These are phyloP conservation scores for Radiomyces spectabilis DNA, from an alignment of 192 early-diverging fungal genomes.

Conservation along the genomic window DNA sequence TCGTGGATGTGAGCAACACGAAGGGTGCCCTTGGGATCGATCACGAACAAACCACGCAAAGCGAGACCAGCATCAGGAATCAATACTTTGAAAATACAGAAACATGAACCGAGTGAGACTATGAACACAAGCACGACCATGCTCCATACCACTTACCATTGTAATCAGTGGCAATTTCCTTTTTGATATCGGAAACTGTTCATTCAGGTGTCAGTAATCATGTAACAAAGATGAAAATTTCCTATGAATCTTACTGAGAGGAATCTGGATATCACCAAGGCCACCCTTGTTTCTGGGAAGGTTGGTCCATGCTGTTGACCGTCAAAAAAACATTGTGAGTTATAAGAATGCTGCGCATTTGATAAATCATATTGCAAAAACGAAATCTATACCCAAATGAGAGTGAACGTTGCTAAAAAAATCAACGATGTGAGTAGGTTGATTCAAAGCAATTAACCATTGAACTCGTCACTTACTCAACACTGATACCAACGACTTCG, in stretches of 20 bases:
- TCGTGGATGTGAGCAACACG: conserved; percentile 87
- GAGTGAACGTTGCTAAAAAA: conserved; percentile 27
- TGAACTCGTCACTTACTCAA: conserved; percentile 35
- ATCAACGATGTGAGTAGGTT: neutral
- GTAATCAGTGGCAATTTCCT: conserved; percentile 82
- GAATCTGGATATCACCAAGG: conserved; percentile 88
- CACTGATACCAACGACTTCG: conserved; percentile 66
- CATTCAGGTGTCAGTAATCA: conserved; percentile 2
- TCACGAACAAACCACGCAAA: conserved; percentile 75
- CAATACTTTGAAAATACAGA: too few species aligned
- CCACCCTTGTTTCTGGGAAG: conserved; percentile 82
- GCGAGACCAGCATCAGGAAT: conserved; percentile 72
- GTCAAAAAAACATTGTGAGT: neutral
- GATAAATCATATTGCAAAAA: neutral
- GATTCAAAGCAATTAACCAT: neutral
- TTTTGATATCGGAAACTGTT: conserved; percentile 59
- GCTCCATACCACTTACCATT: too few species aligned
- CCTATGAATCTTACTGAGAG: conserved; percentile 47
- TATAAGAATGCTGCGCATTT: neutral
- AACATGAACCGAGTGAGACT: too few species aligned
- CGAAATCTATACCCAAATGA: conserved; percentile 24
- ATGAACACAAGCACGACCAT: too few species aligned
- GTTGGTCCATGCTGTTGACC: conserved; percentile 65
- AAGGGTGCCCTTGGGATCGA: conserved; percentile 82
- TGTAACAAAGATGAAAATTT: neutral